Evolutionary conservation across 2,329 filamentous ascomycete genomes (phyloP).

Genomic region (Pseudopyricularia javanii): DNA sequence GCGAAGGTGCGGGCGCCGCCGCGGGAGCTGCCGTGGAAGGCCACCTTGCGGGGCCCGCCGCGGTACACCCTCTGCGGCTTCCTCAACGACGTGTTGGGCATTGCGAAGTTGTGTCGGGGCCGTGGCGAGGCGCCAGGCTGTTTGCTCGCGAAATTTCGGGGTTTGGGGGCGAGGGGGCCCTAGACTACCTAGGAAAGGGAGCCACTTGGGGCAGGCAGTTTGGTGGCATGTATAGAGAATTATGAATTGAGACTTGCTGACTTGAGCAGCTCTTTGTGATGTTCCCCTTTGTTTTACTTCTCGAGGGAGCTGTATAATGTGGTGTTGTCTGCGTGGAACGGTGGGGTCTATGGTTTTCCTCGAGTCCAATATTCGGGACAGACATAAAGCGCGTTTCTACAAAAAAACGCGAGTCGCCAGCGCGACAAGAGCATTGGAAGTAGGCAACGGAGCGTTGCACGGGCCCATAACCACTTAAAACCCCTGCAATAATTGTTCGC

Average conservation of each 20-base stretch:
- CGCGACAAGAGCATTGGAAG: neutral
- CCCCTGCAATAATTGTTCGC: neutral
- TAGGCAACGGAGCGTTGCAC: neutral
- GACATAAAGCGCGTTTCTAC: neutral
- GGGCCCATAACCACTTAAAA: neutral
- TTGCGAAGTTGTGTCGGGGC: slow-evolving; percentile 11
- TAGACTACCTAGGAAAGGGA: too few relatives aligned
- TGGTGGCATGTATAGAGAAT: too few relatives aligned
- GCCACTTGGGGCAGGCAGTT: too few relatives aligned
- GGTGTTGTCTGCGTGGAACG: neutral
- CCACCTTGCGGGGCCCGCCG: slow-evolving; percentile 51
- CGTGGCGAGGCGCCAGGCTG: neutral
- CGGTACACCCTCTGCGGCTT: slow-evolving; percentile 52
- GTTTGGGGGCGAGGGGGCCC: neutral
- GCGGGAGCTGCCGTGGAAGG: slow-evolving; percentile 58
- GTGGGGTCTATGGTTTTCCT: neutral
- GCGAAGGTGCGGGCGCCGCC: slow-evolving; percentile 64
- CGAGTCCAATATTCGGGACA: neutral
- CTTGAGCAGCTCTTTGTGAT: neutral
- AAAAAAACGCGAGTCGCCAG: neutral
- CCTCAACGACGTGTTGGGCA: slow-evolving; percentile 49
- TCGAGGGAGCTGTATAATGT: neutral
- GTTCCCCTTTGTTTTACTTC: neutral
- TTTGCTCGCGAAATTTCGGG: neutral
- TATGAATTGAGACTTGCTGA: too few relatives aligned